Base-by-base conservation (phyloP, 257 asterid genomes). In the Salvia splendens region DNA sequence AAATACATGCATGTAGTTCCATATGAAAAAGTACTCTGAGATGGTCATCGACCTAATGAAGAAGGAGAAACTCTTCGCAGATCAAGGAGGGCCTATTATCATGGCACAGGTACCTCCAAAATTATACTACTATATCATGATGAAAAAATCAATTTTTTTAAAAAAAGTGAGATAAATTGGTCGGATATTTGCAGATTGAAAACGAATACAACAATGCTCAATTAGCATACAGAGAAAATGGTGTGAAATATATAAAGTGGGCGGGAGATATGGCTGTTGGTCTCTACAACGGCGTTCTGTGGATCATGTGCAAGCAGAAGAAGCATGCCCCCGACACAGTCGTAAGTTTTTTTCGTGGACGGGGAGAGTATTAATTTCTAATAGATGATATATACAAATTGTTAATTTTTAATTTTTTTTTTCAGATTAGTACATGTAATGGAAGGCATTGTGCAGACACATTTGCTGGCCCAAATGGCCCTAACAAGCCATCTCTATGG, bases 301-400 rank as follows among this genome's bases (percentile, higher is more conserved):
- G 98, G 98, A 62, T 87, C 66, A 92, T 92, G 97, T 92, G 98
- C 87, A 92, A 92, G 81, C 96, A 89, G 50, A 80, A 77, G 48
- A 79, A 20, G 24, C 24, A 87, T 62, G 98, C 95, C 56, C 98
- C 98, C 3, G 46, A 60, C 0, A 7, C 81, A 0, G 90, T 92
- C 10, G 96, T 88, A 66, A 41, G 91, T 67, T 1, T 63, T 6
- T 2, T 0, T 3, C 24, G 24, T 20, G 24, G 24, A 20, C 24
- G 0, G 24, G 24, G 24, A 20, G 24, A 20, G 24, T 20, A 20
- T 20, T 20, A 20, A 20, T 20, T 20, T n/a, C 24, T 20, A 20
- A 20, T 20, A 20, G 24, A 20, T 20, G 24, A 9, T 40, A 40
- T 1, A 20, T 20, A 40, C 10, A 40, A 40, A 6, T 6, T 28